Evolutionary conservation across 768 basidiomycete species (phyloP).

Genomic region (Suillus hirtellus): DNA sequence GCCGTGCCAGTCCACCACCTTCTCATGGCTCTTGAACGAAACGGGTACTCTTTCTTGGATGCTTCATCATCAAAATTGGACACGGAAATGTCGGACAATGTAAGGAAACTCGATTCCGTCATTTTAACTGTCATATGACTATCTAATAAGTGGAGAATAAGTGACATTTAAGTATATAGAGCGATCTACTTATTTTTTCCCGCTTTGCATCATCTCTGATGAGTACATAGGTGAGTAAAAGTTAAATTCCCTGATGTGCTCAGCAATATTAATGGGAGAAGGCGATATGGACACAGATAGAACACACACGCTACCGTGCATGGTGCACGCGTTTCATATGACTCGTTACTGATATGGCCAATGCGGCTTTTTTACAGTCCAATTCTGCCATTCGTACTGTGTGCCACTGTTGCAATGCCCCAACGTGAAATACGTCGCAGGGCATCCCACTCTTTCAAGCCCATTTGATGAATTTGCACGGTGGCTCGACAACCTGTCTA

Average conservation of each 20-base stretch:
- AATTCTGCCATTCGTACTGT: background rate
- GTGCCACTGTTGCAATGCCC: background rate
- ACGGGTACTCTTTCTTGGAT: background rate
- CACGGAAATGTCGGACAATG: no score
- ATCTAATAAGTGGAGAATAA: no score
- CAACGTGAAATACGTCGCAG: background rate
- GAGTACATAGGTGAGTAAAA: no score
- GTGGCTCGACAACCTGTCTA: background rate
- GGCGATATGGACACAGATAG: background rate
- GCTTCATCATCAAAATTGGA: no score
- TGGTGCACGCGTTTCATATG: background rate
- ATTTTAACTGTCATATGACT: no score
- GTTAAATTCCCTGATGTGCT: background rate
- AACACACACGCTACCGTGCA: background rate
- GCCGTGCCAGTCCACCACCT: no score
- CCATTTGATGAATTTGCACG: background rate
- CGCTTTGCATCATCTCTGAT: no score
- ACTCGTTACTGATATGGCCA: background rate
- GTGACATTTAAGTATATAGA: no score
- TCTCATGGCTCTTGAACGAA: background rate
- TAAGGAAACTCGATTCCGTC: no score
- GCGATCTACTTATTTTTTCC: no score
- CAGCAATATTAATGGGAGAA: background rate
- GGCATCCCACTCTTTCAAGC: background rate
- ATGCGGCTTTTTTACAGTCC: background rate